Base-by-base conservation (phyloP, 108 stramenopile species). In the Pseudonitzschia pungens region DNA sequence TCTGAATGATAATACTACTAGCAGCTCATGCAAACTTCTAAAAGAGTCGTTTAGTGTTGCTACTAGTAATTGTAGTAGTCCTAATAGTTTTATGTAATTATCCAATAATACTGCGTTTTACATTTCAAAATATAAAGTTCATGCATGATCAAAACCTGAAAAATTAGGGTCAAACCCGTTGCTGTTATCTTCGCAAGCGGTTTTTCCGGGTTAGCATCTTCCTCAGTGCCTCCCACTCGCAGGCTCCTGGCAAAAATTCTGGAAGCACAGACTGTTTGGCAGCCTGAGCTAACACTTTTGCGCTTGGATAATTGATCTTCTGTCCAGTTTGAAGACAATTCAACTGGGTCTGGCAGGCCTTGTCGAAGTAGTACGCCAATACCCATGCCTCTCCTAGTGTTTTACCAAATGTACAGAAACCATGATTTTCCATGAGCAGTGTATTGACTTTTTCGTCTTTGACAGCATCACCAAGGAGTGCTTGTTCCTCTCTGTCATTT, bases 311-410 rank as follows among this genome's bases (percentile, higher is more conserved):
- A 16, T 70, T 70, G 44, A 87, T 74, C 54, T 81, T 80, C 28
- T 71, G 69, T 40, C 88, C 88, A 28, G 77, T 73, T 54, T 89
- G 83, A 45, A 84, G 71, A 43, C 69, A 68, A 21, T 58, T 62
- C 31, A 84, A 65, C 28, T 86, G 85, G 16, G 63, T 72, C 70
- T 84, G 75, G 59, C 88, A 86, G 42, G 63, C 64, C 31, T 70
- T 81, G 33, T 87, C 86, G 58, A 87, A 89, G 77, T 87, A 87
- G 60, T 84, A 89, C 4, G 84, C 86, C 63, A 85, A 66, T n/a
- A 89, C 83, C 82, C 84, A 89, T 4, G 77, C 88, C 50, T 86
- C 83, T 15, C 72, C 54, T 8, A 87, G 53, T n/a, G 82, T 76
- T 26, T 24, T 31, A 3, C 86, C 86, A 58, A 86, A 84, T 73